Evolutionary conservation across 2,329 filamentous ascomycete species (phyloP), one percentile per base, ranked within the genome.

Genomic region (Penicillium olsonii): DNA sequence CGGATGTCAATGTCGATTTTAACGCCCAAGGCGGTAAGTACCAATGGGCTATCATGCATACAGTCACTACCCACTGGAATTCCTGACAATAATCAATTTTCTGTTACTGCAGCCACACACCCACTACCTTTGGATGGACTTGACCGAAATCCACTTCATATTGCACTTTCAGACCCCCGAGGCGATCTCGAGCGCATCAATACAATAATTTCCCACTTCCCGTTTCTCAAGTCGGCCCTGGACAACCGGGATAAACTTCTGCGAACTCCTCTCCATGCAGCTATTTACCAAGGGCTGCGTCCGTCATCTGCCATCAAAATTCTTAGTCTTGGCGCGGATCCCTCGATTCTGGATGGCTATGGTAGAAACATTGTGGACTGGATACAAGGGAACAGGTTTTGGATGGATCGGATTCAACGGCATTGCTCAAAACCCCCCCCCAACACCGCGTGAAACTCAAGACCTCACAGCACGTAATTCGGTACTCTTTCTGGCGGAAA

Each of bases 341-440:
- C 43, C 29, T 40, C 15, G 10, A 3, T 47, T 24, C 20, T 4
- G 26, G 48, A 51, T 40, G 48, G 48, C 6, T 51, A 43, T 37
- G 48, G 48, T 5, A 42, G 18, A 40, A 17, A 51, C 19, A 22
- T 27, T 2, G n/a, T 51, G 26, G 43, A 51, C 22, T 51, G 35
- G 43, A 27, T 34, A 35, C 1, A 17, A 9, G 26, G 33, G 8
- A 12, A 51, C 19, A 10, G 20, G 14, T 12, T 0, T 31, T n/a
- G 45, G 19, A 20, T 42, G 14, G 20, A 4, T 4, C 5, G 24
- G 40, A 47, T 51, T 14, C 35, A 12, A 12, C 10, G 9, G 5
- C 11, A 40, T 12, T 47, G 4, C 44, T 41, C 1, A 22, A 1
- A 10, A n/a, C n/a, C n/a, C 37, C 10, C 8, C n/a, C 1, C 12